Evolutionary conservation across 352 stramenopile species (phyloP), one percentile per base, ranked within the genome.

Genomic region (Globisporangium cederbergense): DNA sequence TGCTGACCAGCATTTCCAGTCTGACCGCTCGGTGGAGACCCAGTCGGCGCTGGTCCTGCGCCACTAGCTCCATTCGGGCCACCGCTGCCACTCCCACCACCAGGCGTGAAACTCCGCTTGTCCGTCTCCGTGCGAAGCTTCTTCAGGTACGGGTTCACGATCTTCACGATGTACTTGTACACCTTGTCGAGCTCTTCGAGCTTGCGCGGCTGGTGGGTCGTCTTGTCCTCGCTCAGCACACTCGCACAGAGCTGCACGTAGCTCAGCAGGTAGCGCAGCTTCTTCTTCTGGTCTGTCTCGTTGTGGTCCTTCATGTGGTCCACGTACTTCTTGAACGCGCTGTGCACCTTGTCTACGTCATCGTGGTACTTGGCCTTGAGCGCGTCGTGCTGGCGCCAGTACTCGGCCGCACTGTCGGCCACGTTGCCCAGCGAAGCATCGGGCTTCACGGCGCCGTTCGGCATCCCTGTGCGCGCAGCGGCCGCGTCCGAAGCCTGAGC

Each of bases 81-180:
- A 16, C 47, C 47, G 4, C 53, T 43, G 3, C 65, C 67, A 28
- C 47, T 77, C 20, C 45, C 58, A 4, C 51, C 56, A 18, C 60
- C 70, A n/a, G 76, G 64, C 28, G 70, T 67, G 43, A 76, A 81
- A 25, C 67, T 89, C 9, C 85, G 78, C 36, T 88, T 88, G 60
- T 90, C 82, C 13, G 83, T 92, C 67, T 94, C 85, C 8, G 81
- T 89, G 34, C 81, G 84, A 60, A 94, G 66, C 64, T 94, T 94
- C 70, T 94, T 94, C 70, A 94, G 65, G 64, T 92, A 94, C 66
- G 85, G 85, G 58, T 91, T 89, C 54, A 94, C 85, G 58, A 94
- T 94, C 62, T 91, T 91, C 36, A 94, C 80, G 61, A 94, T 91
- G 78, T 94, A 94, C 77, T 94, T 94, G 77, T 90, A 92, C 51